Base-by-base conservation (phyloP, 352 stramenopile species). In the Halophytophthora polymorphica region DNA sequence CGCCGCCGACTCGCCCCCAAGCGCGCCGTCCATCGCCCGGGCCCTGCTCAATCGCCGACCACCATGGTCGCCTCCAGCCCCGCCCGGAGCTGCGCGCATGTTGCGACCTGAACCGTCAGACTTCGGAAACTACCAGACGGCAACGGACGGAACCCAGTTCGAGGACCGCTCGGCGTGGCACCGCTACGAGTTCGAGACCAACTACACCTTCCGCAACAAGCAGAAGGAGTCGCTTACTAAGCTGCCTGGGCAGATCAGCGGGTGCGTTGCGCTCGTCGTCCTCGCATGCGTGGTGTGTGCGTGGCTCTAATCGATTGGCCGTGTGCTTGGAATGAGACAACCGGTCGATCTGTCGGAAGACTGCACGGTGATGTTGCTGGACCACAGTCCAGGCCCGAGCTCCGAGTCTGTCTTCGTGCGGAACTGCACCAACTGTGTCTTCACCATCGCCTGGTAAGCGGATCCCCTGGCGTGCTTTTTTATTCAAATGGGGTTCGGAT, bases 181-280 rank as follows among this genome's bases (percentile, higher is more conserved):
- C 33, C 78, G 88, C 49, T 95, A 97, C 56, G 86, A 97, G 65
- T 96, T 96, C 61, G 84, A 96, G 52, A 93, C 83, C 42, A 93
- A 93, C 47, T 97, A 94, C 68, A 95, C 88, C 44, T 96, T 97
- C 71, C 78, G 83, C 38, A 88, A 94, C 72, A 88, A 88, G 58
- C 66, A 66, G 29, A 69, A 74, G 15, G 74, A 93, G 60, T 95
- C 65, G 48, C 64, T 96, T 21, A 74, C 64, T 40, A 97, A 96
- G 67, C 51, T 74, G 18, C 78, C 86, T 1, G 86, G 83, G 22
- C 77, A 90, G 53, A 88, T 96, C 38, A 58, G 68, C 39, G 90
- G 90, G 61, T 82, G 33, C 2, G 48, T 43, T 33, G 51, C 22
- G 6, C 13, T 19, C 5, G 8, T 15, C 3, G 3, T n/a, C n/a